These are phyloP conservation scores for Lactarius sanguifluus DNA, from an alignment of 768 basidiomycete species.

Conservation along the genomic window DNA sequence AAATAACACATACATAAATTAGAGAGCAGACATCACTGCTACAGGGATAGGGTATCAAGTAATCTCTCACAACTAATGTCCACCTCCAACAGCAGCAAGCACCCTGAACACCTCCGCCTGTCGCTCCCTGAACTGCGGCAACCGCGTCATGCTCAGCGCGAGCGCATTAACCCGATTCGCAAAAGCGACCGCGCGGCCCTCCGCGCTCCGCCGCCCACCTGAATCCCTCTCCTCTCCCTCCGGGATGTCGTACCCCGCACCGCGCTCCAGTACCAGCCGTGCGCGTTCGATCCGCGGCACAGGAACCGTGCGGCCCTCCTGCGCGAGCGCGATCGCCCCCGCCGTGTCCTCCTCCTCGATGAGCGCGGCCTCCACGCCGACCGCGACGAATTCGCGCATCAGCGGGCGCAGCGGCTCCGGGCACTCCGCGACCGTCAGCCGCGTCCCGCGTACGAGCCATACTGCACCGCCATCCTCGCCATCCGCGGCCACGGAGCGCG, in stretches of 20 bases:
- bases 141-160: slow-evolving; percentile 64
- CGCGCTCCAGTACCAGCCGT: slow-evolving; percentile 54
- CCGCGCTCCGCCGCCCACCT: slow-evolving; percentile 49
- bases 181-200: slow-evolving; percentile 68
- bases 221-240: slow-evolving; percentile 28
- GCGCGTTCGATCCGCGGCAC: slow-evolving; percentile 59
- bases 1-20: neutral
- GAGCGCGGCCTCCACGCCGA: slow-evolving; percentile 50
- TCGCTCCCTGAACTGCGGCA: slow-evolving; percentile 70
- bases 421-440: slow-evolving; percentile 58
- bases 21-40: neutral
- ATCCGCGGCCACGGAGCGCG: slow-evolving; percentile 47
- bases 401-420: slow-evolving; percentile 64
- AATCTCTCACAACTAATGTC: neutral
- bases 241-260: slow-evolving; percentile 48
- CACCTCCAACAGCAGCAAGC: slow-evolving; percentile 43
- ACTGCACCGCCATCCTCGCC: slow-evolving; percentile 35
- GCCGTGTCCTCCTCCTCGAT: slow-evolving; percentile 55
- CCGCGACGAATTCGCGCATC: slow-evolving; percentile 60
- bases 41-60: too few species aligned
- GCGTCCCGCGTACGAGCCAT: slow-evolving; percentile 38
- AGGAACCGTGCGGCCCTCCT: slow-evolving; percentile 39
- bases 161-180: slow-evolving; percentile 76
- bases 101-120: slow-evolving; percentile 72
- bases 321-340: slow-evolving; percentile 45